phyloP scores from a whole-genome alignment of 225 moss, liverwort and hornwort species.

The Polytrichum formosum region DNA sequence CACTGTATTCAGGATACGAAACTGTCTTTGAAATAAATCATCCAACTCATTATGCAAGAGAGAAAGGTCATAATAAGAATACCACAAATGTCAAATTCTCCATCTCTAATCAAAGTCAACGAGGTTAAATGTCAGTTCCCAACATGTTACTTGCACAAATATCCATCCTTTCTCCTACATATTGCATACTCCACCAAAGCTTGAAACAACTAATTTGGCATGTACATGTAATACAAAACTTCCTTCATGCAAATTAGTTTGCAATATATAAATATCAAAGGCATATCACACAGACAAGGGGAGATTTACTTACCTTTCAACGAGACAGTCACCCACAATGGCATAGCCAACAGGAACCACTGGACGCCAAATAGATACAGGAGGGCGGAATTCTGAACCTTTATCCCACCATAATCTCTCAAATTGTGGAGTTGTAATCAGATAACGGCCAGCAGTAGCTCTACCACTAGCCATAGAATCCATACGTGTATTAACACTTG shows the following conservation, averaged over 20 bases:
- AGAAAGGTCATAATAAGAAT: neutral
- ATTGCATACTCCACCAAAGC: no score
- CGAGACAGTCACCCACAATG: constrained; percentile 85
- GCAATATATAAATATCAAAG: no score
- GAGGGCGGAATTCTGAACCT: constrained; percentile 69
- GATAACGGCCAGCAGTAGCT: constrained; percentile 51
- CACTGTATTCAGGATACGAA: neutral
- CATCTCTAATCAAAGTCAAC: neutral
- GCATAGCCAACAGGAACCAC: constrained; percentile 83
- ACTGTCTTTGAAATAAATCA: no score
- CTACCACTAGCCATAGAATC: constrained; percentile 60
- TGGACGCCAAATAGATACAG: constrained; percentile 94
- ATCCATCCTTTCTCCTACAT: no score
- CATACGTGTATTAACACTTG: constrained; percentile 50
- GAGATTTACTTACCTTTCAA: constrained; percentile 58
- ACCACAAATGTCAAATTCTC: neutral
- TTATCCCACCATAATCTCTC: constrained; percentile 99
- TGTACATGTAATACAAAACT: no score
- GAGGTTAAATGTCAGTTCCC: no score
- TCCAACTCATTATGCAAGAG: neutral
- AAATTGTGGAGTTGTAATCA: constrained; percentile 83
- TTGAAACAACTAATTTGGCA: no score
- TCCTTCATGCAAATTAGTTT: no score
- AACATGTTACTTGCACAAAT: no score
- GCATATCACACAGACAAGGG: no score